phyloP scores from a whole-genome alignment of 2,329 filamentous ascomycete species.

The Botryotinia convoluta region DNA sequence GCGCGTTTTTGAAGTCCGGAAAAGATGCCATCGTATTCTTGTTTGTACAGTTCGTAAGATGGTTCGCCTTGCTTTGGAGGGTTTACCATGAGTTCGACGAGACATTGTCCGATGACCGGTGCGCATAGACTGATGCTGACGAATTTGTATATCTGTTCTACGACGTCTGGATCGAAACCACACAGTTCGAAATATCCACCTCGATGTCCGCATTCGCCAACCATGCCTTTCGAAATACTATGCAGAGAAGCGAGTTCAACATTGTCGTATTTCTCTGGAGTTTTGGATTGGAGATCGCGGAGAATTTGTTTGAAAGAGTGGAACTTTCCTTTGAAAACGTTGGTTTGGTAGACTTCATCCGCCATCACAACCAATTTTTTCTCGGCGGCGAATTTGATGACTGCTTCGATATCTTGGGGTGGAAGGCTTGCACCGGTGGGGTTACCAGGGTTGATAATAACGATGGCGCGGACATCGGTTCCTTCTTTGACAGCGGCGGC shows the following conservation, averaged over 20 bases:
- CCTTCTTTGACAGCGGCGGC: slow-evolving; percentile 72
- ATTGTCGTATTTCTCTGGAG: slow-evolving; percentile 73
- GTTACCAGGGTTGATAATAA: slow-evolving; percentile 98
- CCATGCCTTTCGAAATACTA: slow-evolving; percentile 96
- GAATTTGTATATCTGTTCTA: slow-evolving; percentile 97
- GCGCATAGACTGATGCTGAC: slow-evolving; percentile 96
- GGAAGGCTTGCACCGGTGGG: slow-evolving; percentile 87
- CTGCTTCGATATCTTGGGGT: slow-evolving; percentile 73
- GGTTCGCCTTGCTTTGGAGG: slow-evolving; percentile 81
- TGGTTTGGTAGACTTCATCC: slow-evolving; percentile 99
- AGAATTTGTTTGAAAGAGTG: slow-evolving; percentile 92
- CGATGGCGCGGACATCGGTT: slow-evolving; percentile 85
- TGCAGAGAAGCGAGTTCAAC: slow-evolving; percentile 91
- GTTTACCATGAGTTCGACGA: slow-evolving; percentile 98
- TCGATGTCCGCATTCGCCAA: slow-evolving; percentile 96
- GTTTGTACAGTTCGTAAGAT: slow-evolving; percentile 76
- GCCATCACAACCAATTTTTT: slow-evolving; percentile 87
- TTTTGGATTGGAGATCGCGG: slow-evolving; percentile 72
- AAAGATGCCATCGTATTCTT: slow-evolving; percentile 83
- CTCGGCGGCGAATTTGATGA: slow-evolving; percentile 83
- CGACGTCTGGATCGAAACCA: slow-evolving; percentile 80
- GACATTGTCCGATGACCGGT: slow-evolving; percentile 91
- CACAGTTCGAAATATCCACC: slow-evolving; percentile 97
- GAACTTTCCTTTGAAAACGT: slow-evolving; percentile 93
- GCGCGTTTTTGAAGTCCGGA: slow-evolving; percentile 76